Percentiles rank a stretch among this genome's conserved stretches.
Conservation (phyloP, 768 basidiomycete genomes). For the Hygrocybe coccinea region DNA sequence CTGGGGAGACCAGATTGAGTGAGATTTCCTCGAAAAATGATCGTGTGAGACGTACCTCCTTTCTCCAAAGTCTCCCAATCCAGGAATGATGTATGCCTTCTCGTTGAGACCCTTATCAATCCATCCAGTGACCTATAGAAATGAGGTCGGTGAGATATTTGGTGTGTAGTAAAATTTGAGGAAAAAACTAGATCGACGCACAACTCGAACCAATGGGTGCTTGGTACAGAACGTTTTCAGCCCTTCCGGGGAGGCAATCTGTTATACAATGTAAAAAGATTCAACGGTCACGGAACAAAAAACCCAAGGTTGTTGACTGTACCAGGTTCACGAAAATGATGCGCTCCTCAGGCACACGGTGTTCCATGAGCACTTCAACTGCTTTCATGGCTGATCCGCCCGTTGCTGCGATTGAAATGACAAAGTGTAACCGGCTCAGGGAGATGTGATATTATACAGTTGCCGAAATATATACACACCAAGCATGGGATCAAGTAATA, state of each 20-base stretch:
- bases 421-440: background rate
- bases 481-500: slow-evolving; percentile 96
- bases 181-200: slow-evolving; percentile 34
- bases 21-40: background rate
- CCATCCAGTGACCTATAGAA: slow-evolving; percentile 82
- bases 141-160: background rate
- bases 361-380: slow-evolving; percentile 86
- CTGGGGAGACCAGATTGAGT: background rate
- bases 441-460: background rate
- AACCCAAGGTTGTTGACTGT: slow-evolving; percentile 15
- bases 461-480: slow-evolving; percentile 44
- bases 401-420: slow-evolving; percentile 51
- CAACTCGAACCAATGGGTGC: slow-evolving; percentile 74
- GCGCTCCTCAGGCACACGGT: slow-evolving; percentile 89
- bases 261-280: background rate
- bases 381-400: slow-evolving; percentile 98
- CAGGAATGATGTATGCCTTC: slow-evolving; percentile 86
- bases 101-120: slow-evolving; percentile 91
- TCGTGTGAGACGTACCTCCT: slow-evolving; percentile 50
- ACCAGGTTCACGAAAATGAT: slow-evolving; percentile 95
- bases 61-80: slow-evolving; percentile 97
- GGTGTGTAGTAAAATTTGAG: background rate
- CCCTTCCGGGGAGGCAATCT: slow-evolving; percentile 93
- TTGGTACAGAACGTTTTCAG: slow-evolving; percentile 69
- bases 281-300: background rate